Percentiles rank a stretch among this genome's conserved stretches.
Evolutionary conservation across 371 early-diverging fungal genomes (phyloP).

Genomic region (Conidiobolus incongruus): DNA sequence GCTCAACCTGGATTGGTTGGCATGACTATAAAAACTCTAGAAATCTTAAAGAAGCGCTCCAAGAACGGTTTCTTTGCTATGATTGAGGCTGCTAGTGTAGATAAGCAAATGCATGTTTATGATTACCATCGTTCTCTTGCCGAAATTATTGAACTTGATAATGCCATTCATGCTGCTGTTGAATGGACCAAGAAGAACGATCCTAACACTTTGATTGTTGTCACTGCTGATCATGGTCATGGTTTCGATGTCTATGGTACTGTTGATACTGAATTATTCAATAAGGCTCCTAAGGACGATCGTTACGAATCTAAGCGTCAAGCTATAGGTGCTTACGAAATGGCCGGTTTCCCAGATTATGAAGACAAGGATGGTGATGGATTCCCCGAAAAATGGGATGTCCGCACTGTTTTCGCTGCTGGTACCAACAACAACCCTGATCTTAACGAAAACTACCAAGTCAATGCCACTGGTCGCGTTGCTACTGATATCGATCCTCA

Average conservation of each 20-base stretch:
- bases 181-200: conserved; percentile 29
- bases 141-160: conserved; percentile 47
- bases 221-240: conserved; percentile 53
- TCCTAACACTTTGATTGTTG: conserved; percentile 36
- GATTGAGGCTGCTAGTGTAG: conserved; percentile 53
- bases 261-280: conserved; percentile 24
- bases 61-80: conserved; percentile 48
- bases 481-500: conserved; percentile 13
- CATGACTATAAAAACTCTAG: conserved; percentile 39
- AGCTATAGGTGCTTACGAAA: conserved; percentile 36
- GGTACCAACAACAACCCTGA: conserved; percentile 33
- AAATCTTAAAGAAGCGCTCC: no score
- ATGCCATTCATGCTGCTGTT: conserved; percentile 30
- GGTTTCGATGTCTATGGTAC: no score
- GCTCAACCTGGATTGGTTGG: conserved; percentile 41
- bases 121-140: conserved; percentile 46
- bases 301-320: conserved; percentile 21
- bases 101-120: conserved; percentile 41
- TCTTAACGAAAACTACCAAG: conserved; percentile 32
- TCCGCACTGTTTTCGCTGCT: conserved; percentile 28
- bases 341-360: conserved; percentile 42
- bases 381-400: conserved; percentile 35
- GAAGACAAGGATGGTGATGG: conserved; percentile 34
- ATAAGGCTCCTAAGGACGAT: conserved; percentile 7
- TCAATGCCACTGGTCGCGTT: conserved; percentile 15